Base-by-base conservation (phyloP, 2,329 filamentous ascomycete species). In the Arachnomyces sp. region DNA sequence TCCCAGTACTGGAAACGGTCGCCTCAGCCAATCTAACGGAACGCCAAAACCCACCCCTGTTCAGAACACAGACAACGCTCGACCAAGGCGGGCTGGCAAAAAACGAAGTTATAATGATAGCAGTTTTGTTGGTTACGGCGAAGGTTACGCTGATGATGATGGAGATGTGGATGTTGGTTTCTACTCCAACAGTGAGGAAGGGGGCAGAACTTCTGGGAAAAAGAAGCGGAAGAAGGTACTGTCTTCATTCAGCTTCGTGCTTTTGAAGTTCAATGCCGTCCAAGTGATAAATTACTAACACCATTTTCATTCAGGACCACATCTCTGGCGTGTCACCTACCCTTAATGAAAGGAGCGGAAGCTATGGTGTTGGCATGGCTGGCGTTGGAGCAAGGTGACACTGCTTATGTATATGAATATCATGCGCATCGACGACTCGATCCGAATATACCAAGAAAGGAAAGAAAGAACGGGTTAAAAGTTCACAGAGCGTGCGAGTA, bases 91-190 rank as follows among this genome's bases (percentile, higher is more conserved):
- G 15, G 61, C 65, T 34, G 66, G 65, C 30, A 71, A 71, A 54
- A 65, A 70, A 50, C 59, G 69, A 34, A 58, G 59, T 49, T 72
- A 72, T 48, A 66, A 68, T 48, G 69, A 72, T 34, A 65, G 66
- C 45, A 72, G 67, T 49, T 72, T 70, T 52, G 66, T 67, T 39
- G 69, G 69, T 2, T 72, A 72, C 45, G 68, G 66, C 38, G 67
- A 71, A 59, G 69, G 68, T 14, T 72, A 61, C 50, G 63, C 65
- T 16, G 69, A 72, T 53, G 66, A 69, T 42, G 68, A 71, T 43
- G 61, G 63, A 35, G 66, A 67, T 16, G 31, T 44, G 28, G 53
- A 49, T 16, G 53, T 51, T 20, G 61, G 57, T 28, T 60, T 66
- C 34, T 66, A 67, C 45, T 68, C 66, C 33, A 67, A 66, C 39